Evolutionary conservation across 2,329 filamentous ascomycete species (phyloP).

Genomic region (Microdochium bolleyi): DNA sequence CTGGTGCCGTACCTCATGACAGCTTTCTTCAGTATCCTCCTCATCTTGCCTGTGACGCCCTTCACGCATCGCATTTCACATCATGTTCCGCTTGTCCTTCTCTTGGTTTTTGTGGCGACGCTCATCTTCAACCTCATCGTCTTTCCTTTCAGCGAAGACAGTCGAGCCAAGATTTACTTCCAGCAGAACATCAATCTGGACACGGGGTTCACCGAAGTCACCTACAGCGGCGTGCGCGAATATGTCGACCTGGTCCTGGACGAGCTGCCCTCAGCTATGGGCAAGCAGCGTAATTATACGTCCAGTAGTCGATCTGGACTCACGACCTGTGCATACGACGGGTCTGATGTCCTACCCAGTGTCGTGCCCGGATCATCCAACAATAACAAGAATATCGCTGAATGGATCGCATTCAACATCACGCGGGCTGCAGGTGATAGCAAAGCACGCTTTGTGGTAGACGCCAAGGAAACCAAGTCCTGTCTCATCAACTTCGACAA

Average conservation of each 20-base stretch:
- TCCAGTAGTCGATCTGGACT: constrained; percentile 41
- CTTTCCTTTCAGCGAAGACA: constrained; percentile 78
- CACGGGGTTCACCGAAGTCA: constrained; percentile 60
- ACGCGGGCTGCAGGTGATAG: constrained; percentile 27
- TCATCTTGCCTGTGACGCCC: constrained; percentile 70
- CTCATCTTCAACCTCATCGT: constrained; percentile 78
- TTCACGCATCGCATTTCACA: constrained; percentile 83
- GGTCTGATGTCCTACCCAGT: constrained; percentile 49
- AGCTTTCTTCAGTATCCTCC: constrained; percentile 57
- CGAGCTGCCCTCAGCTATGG: constrained; percentile 62
- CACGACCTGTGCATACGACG: constrained; percentile 63
- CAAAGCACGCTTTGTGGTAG: constrained; percentile 56
- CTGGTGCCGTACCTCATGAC: constrained; percentile 66
- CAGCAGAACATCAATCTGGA: constrained; percentile 74
- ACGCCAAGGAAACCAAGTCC: constrained; percentile 67
- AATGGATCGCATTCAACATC: constrained; percentile 62
- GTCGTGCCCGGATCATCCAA: constrained; percentile 42
- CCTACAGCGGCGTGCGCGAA: constrained; percentile 58
- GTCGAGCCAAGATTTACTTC: constrained; percentile 82
- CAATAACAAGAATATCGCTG: constrained; percentile 33
- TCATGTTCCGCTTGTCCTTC: constrained; percentile 70
- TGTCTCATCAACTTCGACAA: constrained; percentile 67
- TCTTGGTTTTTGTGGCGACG: constrained; percentile 65
- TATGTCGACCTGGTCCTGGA: constrained; percentile 61
- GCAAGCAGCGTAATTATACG: constrained; percentile 38